Evolutionary conservation across 208 protist genomes (phyloP), one percentile per base, ranked within the genome.

Genomic region (Leishmania guyanensis): DNA sequence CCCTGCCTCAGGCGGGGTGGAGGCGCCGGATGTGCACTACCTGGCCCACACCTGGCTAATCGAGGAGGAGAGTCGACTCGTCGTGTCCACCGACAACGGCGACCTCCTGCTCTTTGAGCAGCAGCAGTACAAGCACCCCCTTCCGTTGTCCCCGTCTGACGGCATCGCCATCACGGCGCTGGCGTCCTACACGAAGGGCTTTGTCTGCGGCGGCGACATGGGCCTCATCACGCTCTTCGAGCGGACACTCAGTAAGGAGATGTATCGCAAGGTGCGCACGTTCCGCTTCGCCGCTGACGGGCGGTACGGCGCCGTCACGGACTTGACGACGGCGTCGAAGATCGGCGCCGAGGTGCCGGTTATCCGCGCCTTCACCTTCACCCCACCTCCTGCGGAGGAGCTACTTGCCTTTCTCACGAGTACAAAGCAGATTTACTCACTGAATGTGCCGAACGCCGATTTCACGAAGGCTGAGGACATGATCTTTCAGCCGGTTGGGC

Each of bases 201-300:
- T 99, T 80, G 94, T 99, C 36, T 98, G 96, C 75, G 98, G 96
- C 8, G 93, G 96, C 20, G 97, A 99, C 78, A 95, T 97, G 88
- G 97, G 98, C n/a, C 83, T 98, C 62, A 93, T 99, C 78, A 93
- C 89, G 48, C 95, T 99, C 50, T 99, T 98, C 86, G 98, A 99
- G 86, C 88, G 90, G 26, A 93, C 90, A 29, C 94, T 98, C 79
- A 98, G 92, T 80, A 98, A 96, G 80, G 93, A 98, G 77, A 91
- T 99, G 90, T 99, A 98, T 84, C 93, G 91, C 75, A 98, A 97
- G 90, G 96, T 97, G 62, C 94, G 96, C 79, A 97, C 90, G 48
- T 96, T 97, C 80, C 92, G 92, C 80, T 97, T 98, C 84, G 91
- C 92, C 64, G 91, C 91, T 22, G 92, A 97, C 68, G 87, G 80